These are phyloP conservation scores for Cladophialophora psammophila DNA, from an alignment of 2,329 filamentous ascomycete species.

Conservation along the genomic window DNA sequence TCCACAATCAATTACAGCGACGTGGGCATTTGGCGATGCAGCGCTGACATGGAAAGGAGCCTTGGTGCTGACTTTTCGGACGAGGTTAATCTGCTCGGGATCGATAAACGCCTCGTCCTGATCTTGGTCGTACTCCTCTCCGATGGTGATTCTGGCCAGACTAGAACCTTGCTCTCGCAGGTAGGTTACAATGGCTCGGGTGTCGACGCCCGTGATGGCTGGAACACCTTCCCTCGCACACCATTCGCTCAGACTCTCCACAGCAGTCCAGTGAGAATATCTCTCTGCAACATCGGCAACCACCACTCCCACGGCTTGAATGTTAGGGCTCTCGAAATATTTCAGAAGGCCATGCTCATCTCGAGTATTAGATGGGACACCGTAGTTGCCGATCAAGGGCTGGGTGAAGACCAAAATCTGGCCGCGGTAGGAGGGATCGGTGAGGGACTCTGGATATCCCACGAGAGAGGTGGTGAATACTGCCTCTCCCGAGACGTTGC, in stretches of 20 bases:
- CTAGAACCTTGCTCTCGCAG: conserved; percentile 97
- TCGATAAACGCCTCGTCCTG: conserved; percentile 97
- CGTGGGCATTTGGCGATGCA: conserved; percentile 80
- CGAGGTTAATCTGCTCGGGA: conserved; percentile 94
- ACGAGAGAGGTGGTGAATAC: conserved; percentile 98
- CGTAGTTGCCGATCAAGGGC: conserved; percentile 97
- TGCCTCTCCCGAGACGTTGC: conserved; percentile 96
- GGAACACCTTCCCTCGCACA: conserved; percentile 95
- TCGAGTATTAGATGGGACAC: conserved; percentile 83
- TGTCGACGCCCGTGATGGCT: conserved; percentile 95
- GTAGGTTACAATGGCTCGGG: conserved; percentile 92
- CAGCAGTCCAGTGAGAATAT: conserved; percentile 99
- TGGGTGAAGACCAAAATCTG: conserved; percentile 99
- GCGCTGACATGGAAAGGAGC: conserved; percentile 95
- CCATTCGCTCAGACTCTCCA: conserved; percentile 92
- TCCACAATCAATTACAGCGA: conserved; percentile 95
- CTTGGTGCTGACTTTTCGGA: conserved; percentile 96
- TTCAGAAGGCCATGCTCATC: conserved; percentile 91
- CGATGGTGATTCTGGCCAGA: conserved; percentile 89
- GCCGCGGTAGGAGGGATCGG: conserved; percentile 71
- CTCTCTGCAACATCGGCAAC: conserved; percentile 91
- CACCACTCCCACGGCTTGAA: conserved; percentile 94
- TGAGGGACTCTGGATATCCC: conserved; percentile 91
- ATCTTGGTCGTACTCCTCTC: conserved; percentile 97
- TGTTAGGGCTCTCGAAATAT: conserved; percentile 98